Conservation (phyloP, 139 green algal genomes). For the Chlorella ohadii region DNA sequence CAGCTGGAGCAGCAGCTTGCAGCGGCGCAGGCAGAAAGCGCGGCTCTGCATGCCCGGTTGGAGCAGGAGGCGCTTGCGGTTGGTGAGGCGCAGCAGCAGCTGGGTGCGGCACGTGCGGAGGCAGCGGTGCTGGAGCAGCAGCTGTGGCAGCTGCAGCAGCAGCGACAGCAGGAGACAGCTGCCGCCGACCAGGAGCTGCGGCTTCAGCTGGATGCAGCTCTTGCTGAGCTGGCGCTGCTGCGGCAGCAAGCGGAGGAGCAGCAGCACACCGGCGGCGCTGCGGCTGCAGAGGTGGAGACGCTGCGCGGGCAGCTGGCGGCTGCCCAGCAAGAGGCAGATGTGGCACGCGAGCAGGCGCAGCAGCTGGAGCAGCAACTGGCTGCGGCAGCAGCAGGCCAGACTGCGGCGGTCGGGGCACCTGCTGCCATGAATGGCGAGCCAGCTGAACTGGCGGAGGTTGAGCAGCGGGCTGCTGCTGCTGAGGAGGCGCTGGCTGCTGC, state of each 20-base stretch:
- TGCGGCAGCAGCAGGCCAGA: background rate
- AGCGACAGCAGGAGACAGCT: background rate
- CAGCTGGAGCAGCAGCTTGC: background rate
- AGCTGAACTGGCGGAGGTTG: background rate
- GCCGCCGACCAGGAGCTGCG: background rate
- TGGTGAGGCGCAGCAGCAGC: conserved; percentile 8
- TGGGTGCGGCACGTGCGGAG: background rate
- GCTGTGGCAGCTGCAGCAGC: background rate
- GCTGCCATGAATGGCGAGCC: background rate
- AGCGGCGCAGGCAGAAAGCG: background rate
- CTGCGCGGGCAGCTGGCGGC: background rate
- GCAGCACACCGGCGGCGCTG: background rate
- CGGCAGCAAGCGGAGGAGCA: conserved; percentile 11
- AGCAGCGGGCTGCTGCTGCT: background rate
- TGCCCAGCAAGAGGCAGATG: conserved; percentile 19
- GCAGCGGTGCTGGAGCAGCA: background rate
- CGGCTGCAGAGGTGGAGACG: background rate
- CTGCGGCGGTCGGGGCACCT: background rate
- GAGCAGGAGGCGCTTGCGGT: too few relatives aligned
- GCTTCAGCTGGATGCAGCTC: background rate
- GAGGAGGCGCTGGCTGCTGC: conserved; percentile 10
- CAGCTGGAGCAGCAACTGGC: background rate
- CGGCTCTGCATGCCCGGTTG: background rate
- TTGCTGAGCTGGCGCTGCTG: conserved; percentile 1
- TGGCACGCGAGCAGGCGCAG: background rate